Conservation (phyloP, 768 basidiomycete species). For the Termitomyces sp. region DNA sequence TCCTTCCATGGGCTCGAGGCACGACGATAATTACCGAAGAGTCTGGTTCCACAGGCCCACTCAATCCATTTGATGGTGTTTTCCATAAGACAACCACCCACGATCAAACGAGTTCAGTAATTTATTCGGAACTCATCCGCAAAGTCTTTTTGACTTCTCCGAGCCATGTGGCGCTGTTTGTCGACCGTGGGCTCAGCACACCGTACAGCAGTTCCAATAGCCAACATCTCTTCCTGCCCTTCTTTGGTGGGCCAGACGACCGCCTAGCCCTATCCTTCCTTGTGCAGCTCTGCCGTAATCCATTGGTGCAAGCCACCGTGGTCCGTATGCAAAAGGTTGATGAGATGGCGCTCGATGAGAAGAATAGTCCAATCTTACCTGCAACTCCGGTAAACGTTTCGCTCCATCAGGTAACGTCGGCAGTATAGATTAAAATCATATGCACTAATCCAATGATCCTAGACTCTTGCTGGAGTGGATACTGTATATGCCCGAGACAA, state of each 20-base stretch:
- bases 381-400: conserved; percentile 10
- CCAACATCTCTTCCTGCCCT: conserved; percentile 80
- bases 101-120: conserved; percentile 51
- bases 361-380: conserved; percentile 6
- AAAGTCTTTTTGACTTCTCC: conserved; percentile 72
- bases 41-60: conserved; percentile 24
- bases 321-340: conserved; percentile 57
- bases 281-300: conserved; percentile 70
- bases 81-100: conserved; percentile 56
- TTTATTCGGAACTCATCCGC: conserved; percentile 84
- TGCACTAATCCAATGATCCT: background rate
- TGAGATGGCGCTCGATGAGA: conserved; percentile 28
- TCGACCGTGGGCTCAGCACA: conserved; percentile 62
- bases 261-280: conserved; percentile 80
- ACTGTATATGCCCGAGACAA: conserved; percentile 68
- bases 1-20: conserved; percentile 81
- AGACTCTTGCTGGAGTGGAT: conserved; percentile 57
- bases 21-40: conserved; percentile 26
- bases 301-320: conserved; percentile 68
- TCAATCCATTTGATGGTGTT: conserved; percentile 76
- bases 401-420: conserved; percentile 29
- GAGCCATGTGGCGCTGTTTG: conserved; percentile 80
- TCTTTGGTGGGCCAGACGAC: conserved; percentile 95
- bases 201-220: conserved; percentile 24
- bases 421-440: background rate